A percentile compares a stretch with the other conserved stretches of the same genome.
These are phyloP conservation scores for Balakata baccata DNA, from an alignment of 345 rosid genomes.

Conservation along the genomic window DNA sequence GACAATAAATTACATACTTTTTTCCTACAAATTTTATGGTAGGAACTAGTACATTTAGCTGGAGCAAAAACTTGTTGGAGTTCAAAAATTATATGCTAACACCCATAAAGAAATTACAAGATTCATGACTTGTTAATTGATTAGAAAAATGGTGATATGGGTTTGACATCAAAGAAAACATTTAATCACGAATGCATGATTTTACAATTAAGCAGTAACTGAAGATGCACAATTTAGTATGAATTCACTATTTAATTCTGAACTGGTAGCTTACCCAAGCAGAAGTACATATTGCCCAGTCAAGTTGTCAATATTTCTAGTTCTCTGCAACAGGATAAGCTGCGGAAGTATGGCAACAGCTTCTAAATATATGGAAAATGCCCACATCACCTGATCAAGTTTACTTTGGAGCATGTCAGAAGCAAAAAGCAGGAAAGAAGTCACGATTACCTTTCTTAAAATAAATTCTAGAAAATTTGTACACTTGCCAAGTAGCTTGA, in stretches of 20 bases:
- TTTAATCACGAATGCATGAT: neutral
- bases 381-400: constrained; percentile 40
- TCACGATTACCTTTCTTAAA: neutral
- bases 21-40: no score
- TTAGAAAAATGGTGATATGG: neutral
- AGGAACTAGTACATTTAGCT: no score
- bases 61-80: no score
- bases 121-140: neutral
- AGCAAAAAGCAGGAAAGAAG: neutral
- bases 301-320: constrained; percentile 52
- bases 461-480: neutral
- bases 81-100: no score
- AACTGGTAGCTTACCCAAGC: constrained; percentile 42
- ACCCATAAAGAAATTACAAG: neutral
- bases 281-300: constrained; percentile 47
- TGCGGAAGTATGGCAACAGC: constrained; percentile 59
- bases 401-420: constrained; percentile 4
- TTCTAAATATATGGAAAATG: constrained; percentile 49
- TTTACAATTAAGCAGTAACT: neutral
- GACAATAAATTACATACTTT: no score
- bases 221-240: neutral
- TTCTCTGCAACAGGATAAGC: constrained; percentile 45
- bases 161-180: neutral
- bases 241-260: neutral
- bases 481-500: neutral